Conservation (phyloP, 2,329 filamentous ascomycete genomes). For the Colletotrichum camelliae region DNA sequence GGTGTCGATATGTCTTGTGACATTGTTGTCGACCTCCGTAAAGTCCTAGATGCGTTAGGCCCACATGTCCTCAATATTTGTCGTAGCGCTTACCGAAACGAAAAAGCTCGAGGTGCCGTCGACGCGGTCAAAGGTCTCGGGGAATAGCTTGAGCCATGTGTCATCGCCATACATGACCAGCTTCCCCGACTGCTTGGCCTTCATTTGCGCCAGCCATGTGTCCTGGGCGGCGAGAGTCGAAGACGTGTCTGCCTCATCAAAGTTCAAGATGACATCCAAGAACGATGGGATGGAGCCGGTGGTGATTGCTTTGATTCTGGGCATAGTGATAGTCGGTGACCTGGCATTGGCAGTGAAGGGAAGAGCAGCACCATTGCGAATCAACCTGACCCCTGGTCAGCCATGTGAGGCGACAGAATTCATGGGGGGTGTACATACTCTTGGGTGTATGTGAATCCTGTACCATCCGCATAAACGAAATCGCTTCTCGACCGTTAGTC, state of each 20-base stretch:
- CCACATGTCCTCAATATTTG: slow-evolving; percentile 25
- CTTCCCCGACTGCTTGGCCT: slow-evolving; percentile 72
- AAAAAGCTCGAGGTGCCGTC: slow-evolving; percentile 99
- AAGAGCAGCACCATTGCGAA: slow-evolving; percentile 80
- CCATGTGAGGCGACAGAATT: background rate
- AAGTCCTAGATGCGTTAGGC: slow-evolving; percentile 72
- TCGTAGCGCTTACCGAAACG: slow-evolving; percentile 75
- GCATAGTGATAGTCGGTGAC: slow-evolving; percentile 99
- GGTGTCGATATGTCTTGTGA: slow-evolving; percentile 83
- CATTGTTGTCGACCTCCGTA: slow-evolving; percentile 96
- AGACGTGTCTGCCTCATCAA: slow-evolving; percentile 91
- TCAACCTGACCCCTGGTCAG: slow-evolving; percentile 64
- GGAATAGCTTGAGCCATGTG: slow-evolving; percentile 97
- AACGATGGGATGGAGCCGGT: slow-evolving; percentile 99
- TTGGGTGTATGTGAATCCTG: slow-evolving; percentile 88
- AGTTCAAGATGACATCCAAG: slow-evolving; percentile 94
- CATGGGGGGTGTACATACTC: slow-evolving; percentile 58
- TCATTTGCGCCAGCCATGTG: slow-evolving; percentile 95
- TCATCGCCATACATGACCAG: slow-evolving; percentile 97
- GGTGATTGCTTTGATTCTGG: slow-evolving; percentile 94
- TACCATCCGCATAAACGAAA: slow-evolving; percentile 84
- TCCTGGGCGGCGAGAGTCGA: slow-evolving; percentile 89
- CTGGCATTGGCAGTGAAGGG: slow-evolving; percentile 96
- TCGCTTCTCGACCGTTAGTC: slow-evolving; percentile 64
- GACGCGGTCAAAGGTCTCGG: slow-evolving; percentile 80